A percentile compares a stretch with the other conserved stretches of the same genome.
Conservation (phyloP, 768 basidiomycete species). For the Suillus plorans region DNA sequence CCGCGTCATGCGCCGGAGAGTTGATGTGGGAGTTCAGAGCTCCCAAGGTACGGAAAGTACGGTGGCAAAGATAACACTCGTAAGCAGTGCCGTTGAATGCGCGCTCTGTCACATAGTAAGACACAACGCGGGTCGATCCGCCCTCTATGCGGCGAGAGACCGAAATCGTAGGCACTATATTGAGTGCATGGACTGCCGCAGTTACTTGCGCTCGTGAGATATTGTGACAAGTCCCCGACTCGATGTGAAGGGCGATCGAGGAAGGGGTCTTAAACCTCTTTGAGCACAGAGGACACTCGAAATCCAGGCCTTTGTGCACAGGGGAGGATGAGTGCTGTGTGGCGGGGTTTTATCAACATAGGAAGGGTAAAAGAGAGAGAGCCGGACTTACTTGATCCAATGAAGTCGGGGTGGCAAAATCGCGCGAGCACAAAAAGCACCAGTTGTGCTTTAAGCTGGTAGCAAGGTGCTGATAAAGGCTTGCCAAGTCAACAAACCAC, state of each 20-base stretch:
- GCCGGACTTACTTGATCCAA: constrained; percentile 34
- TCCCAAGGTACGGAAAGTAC: constrained; percentile 28
- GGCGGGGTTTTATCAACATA: background rate
- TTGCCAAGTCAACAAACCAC: constrained; percentile 18
- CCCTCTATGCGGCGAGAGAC: constrained; percentile 30
- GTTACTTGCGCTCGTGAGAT: constrained; percentile 40
- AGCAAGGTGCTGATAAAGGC: constrained; percentile 23
- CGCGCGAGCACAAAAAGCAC: constrained; percentile 34
- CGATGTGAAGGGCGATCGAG: constrained; percentile 39
- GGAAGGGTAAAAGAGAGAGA: background rate
- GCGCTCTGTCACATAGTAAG: constrained; percentile 32
- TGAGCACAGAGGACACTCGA: background rate
- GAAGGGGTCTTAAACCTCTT: constrained; percentile 23
- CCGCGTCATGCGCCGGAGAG: constrained; percentile 36
- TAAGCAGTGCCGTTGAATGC: constrained; percentile 43
- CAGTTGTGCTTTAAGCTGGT: constrained; percentile 29
- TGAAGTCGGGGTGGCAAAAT: constrained; percentile 22
- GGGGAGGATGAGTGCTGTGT: background rate
- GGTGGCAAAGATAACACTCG: constrained; percentile 42
- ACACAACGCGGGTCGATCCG: constrained; percentile 12
- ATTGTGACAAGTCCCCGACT: constrained; percentile 36
- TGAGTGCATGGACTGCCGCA: constrained; percentile 29
- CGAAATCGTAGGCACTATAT: constrained; percentile 37
- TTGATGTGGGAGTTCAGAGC: constrained; percentile 27
- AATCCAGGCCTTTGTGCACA: background rate